These are phyloP conservation scores for Lepraria neglecta DNA, from an alignment of 495 filamentous ascomycete species.

Conservation along the genomic window DNA sequence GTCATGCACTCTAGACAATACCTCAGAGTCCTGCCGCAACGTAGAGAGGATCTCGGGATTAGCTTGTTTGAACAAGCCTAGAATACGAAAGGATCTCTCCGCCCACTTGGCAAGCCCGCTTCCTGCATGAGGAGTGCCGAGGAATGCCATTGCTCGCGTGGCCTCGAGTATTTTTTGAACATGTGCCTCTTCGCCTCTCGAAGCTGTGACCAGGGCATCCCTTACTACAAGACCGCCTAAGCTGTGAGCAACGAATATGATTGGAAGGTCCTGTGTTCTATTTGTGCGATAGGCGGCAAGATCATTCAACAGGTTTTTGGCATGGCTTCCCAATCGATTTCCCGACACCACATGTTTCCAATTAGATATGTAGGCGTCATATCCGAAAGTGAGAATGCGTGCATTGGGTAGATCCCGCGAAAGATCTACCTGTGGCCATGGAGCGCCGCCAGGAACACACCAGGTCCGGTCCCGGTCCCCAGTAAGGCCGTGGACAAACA, in stretches of 20 bases:
- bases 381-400: slow-evolving; percentile 27
- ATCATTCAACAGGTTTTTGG: not conserved
- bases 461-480: no score
- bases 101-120: not conserved
- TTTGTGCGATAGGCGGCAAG: not conserved
- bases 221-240: not conserved
- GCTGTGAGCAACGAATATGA: not conserved
- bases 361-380: not conserved
- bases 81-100: not conserved
- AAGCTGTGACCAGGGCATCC: not conserved
- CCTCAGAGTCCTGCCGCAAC: not conserved
- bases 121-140: not conserved
- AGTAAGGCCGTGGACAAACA: no score
- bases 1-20: not conserved
- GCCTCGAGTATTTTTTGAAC: not conserved
- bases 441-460: no score
- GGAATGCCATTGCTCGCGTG: not conserved
- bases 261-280: not conserved
- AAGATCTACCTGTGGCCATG: not conserved
- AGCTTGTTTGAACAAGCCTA: not conserved
- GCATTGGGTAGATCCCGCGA: not conserved
- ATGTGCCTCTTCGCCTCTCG: not conserved
- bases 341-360: not conserved
- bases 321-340: not conserved
- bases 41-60: not conserved